Percentiles rank a stretch among this genome's conserved stretches.
These are phyloP conservation scores for Danielia reshetovae DNA, from an alignment of 805 yeast species.

Conservation along the genomic window DNA sequence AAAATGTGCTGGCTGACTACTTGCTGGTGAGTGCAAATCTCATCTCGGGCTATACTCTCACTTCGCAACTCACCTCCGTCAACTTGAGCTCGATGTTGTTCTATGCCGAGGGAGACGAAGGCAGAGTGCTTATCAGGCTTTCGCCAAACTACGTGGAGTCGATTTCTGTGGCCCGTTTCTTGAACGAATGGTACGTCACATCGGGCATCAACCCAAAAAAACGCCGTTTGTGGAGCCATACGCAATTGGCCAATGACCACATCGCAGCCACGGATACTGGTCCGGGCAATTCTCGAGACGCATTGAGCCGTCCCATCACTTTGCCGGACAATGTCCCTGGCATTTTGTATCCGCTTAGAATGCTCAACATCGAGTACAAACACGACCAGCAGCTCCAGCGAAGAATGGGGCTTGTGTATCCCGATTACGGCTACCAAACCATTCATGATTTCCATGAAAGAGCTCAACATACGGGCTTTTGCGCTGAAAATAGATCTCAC, in stretches of 20 bases:
- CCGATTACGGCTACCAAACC: conserved; percentile 16
- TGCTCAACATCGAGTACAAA: conserved; percentile 9
- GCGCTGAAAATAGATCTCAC: conserved; percentile 1
- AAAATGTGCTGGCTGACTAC: conserved; percentile 12
- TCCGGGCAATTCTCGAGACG: not conserved
- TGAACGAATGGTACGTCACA: conserved; percentile 34
- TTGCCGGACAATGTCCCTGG: conserved; percentile 26
- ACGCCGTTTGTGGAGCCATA: conserved; percentile 18
- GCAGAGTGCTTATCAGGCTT: conserved; percentile 19
- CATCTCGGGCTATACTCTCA: conserved; percentile 22
- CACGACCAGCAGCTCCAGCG: conserved; percentile 7
- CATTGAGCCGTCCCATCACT: conserved; percentile 16
- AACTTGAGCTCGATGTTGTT: conserved; percentile 14
- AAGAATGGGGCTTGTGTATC: conserved; percentile 21
- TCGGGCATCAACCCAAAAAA: conserved; percentile 19
- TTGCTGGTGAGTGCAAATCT: conserved; percentile 13
- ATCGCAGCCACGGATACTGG: conserved; percentile 1
- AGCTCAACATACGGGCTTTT: not conserved
- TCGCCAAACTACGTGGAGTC: conserved; percentile 21
- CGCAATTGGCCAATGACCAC: conserved; percentile 11
- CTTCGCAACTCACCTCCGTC: conserved; percentile 14
- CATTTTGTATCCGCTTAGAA: conserved; percentile 25
- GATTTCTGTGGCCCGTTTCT: conserved; percentile 22
- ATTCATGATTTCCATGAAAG: conserved; percentile 11
- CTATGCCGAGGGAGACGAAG: conserved; percentile 16